Evolutionary conservation across 2,329 filamentous ascomycete species (phyloP).

Genomic region (Aureobasidium sp.): DNA sequence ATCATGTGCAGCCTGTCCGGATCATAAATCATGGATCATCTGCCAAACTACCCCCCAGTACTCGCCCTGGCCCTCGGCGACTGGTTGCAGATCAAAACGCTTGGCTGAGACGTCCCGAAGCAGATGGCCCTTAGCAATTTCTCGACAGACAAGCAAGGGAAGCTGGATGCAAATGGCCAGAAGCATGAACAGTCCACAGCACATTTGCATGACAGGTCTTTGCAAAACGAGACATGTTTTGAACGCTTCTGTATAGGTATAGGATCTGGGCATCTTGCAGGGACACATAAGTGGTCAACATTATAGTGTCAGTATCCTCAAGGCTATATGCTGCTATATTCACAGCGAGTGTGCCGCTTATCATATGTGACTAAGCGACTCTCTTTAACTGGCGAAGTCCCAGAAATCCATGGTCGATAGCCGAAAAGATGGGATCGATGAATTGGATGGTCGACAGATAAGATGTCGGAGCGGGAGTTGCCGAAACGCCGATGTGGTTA

Average conservation of each 20-base stretch:
- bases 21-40: conserved; percentile 4
- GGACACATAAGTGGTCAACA: background rate
- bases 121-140: background rate
- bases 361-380: background rate
- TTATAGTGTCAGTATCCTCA: background rate
- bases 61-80: conserved; percentile 3
- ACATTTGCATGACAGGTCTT: background rate
- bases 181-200: background rate
- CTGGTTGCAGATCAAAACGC: conserved; percentile 2
- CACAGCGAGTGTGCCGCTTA: too few species aligned
- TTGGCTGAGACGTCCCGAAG: conserved; percentile 3
- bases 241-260: background rate
- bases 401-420: background rate
- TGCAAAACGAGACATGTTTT: background rate
- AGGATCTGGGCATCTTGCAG: too few species aligned
- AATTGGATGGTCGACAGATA: background rate
- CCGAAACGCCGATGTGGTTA: background rate
- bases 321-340: background rate
- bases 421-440: background rate
- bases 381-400: background rate
- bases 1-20: conserved; percentile 1
- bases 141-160: background rate
- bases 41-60: background rate
- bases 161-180: background rate
- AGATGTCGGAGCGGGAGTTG: background rate